Percentiles rank a stretch among this genome's conserved stretches.
Conservation (phyloP, 1,284 basidiomycete species). For the Schizophyllum amplum region DNA sequence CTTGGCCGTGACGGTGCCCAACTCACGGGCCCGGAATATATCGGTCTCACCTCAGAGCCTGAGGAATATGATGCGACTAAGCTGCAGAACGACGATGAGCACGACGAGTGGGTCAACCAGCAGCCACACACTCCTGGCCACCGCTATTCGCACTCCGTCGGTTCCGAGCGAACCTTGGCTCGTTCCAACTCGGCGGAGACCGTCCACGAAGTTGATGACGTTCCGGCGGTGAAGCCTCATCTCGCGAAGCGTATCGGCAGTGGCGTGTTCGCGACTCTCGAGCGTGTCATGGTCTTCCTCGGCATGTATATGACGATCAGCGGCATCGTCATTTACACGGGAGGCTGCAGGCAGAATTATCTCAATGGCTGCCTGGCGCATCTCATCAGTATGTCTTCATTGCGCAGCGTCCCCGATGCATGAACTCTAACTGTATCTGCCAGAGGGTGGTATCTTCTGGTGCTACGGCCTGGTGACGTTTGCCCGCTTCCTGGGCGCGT, state of each 20-base stretch:
- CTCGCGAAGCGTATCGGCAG: slow-evolving; percentile 34
- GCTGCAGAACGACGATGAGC: slow-evolving; percentile 14
- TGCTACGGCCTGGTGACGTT: slow-evolving; percentile 87
- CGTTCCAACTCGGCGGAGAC: slow-evolving; percentile 61
- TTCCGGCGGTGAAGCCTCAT: slow-evolving; percentile 16
- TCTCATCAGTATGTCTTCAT: slow-evolving; percentile 69
- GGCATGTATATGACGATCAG: slow-evolving; percentile 59
- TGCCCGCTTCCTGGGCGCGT: slow-evolving; percentile 86
- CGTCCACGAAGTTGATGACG: slow-evolving; percentile 37
- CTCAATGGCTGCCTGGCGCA: slow-evolving; percentile 86
- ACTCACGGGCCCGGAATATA: slow-evolving; percentile 35
- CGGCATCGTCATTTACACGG: slow-evolving; percentile 73
- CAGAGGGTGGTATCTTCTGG: slow-evolving; percentile 88
- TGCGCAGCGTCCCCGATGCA: slow-evolving; percentile 8
- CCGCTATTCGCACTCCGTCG: slow-evolving; percentile 31
- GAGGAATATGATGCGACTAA: slow-evolving; percentile 32
- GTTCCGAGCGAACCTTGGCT: slow-evolving; percentile 50
- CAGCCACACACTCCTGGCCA: slow-evolving; percentile 18
- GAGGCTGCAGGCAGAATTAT: slow-evolving; percentile 69
- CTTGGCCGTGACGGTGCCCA: slow-evolving; percentile 31
- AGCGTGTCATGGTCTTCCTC: slow-evolving; percentile 59
- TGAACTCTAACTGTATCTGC: slow-evolving; percentile 2
- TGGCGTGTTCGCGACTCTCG: slow-evolving; percentile 42
- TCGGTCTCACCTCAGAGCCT: slow-evolving; percentile 47
- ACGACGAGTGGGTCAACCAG: slow-evolving; percentile 12